A percentile compares a stretch with the other conserved stretches of the same genome.
phyloP scores from a whole-genome alignment of 345 rosid species.

The Bretschneidera sinensis region DNA sequence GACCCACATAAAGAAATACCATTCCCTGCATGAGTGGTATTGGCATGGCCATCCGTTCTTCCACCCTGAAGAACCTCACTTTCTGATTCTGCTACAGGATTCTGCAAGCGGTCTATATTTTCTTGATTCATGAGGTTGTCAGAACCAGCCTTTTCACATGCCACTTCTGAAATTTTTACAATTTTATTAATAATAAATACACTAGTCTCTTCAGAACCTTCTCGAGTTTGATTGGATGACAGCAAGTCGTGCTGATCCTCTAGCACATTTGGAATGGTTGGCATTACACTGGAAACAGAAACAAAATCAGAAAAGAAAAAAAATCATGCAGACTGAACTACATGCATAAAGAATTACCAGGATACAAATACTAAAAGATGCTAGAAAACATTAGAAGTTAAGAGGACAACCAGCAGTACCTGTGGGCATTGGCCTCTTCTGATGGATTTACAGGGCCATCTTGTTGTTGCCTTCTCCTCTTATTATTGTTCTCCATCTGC shows the following conservation, averaged over 20 bases:
- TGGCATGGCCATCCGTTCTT: conserved; percentile 15
- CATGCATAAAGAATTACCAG: background rate
- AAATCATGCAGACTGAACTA: background rate
- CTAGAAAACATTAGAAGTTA: background rate
- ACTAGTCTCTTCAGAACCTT: conserved; percentile 29
- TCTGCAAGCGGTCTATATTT: conserved; percentile 21
- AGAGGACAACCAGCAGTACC: conserved; percentile 31
- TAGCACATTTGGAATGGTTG: conserved; percentile 27
- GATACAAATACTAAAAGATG: too few relatives aligned
- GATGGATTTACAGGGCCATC: conserved; percentile 26
- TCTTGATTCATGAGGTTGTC: conserved; percentile 32
- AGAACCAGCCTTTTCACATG: conserved; percentile 28
- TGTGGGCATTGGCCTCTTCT: conserved; percentile 28
- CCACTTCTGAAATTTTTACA: conserved; percentile 41
- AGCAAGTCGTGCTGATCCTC: conserved; percentile 37
- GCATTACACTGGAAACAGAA: conserved; percentile 25
- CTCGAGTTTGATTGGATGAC: conserved; percentile 28
- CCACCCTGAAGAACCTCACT: conserved; percentile 13
- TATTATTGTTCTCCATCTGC: conserved; percentile 31
- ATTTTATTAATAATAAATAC: conserved; percentile 36
- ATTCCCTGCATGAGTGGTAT: conserved; percentile 6
- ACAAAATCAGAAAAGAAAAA: background rate
- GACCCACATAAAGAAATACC: background rate
- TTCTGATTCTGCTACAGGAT: conserved; percentile 24
- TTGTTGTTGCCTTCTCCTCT: conserved; percentile 49